These are phyloP conservation scores for Gossypium thurberi DNA, from an alignment of 345 rosid genomes.

Conservation along the genomic window DNA sequence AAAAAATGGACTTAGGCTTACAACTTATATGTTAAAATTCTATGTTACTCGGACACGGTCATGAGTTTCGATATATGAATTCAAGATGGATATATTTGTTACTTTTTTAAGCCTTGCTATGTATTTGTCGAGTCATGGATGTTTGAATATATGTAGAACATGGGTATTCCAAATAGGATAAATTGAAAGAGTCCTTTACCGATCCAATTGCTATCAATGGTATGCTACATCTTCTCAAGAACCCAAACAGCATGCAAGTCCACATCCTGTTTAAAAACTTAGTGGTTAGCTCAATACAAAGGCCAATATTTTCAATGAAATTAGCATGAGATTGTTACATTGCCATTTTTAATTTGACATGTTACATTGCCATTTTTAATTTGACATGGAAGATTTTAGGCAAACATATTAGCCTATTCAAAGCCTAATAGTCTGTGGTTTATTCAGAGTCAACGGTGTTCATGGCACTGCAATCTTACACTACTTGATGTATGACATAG, in stretches of 20 bases:
- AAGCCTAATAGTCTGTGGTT: neutral
- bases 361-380: neutral
- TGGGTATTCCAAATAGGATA: too few relatives aligned
- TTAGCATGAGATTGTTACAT: neutral
- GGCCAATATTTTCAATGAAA: neutral
- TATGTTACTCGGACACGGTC: too few relatives aligned
- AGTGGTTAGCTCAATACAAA: neutral
- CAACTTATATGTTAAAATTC: neutral
- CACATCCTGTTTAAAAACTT: constrained; percentile 52
- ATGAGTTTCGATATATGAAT: too few relatives aligned
- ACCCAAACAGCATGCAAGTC: constrained; percentile 77
- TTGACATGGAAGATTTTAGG: neutral
- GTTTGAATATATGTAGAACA: neutral
- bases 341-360: neutral
- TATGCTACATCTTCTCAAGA: constrained; percentile 56
- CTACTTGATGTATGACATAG: neutral
- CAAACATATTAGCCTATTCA: neutral
- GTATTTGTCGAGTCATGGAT: neutral
- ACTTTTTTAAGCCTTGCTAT: too few relatives aligned
- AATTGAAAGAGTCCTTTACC: constrained; percentile 27
- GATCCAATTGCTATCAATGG: constrained; percentile 76
- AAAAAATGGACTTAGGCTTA: neutral
- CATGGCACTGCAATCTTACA: neutral
- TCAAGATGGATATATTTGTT: too few relatives aligned
- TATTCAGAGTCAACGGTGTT: neutral